Evolutionary conservation across 2,329 filamentous ascomycete genomes (phyloP).

Genomic region (Huntiella abstrusa): DNA sequence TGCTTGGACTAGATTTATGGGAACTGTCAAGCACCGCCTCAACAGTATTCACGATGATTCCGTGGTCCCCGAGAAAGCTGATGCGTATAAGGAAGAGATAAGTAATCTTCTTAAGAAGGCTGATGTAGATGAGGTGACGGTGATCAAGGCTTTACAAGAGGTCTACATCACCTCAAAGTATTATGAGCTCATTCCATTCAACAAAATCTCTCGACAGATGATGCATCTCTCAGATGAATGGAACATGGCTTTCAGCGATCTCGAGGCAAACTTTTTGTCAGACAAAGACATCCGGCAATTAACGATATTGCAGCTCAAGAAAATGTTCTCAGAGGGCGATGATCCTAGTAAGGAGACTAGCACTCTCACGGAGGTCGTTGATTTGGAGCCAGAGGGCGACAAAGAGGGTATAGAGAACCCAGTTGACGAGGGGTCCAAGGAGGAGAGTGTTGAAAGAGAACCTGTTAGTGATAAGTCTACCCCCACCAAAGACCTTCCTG

Average conservation of each 20-base stretch:
- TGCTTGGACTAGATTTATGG: conserved; percentile 69
- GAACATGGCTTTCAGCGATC: conserved; percentile 78
- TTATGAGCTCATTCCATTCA: conserved; percentile 90
- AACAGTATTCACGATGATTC: conserved; percentile 83
- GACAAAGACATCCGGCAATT: conserved; percentile 91
- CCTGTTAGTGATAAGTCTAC: not conserved
- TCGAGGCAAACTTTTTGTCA: conserved; percentile 83
- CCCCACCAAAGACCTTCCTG: too few species aligned
- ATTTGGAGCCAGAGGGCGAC: not conserved
- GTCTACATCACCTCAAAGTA: conserved; percentile 89
- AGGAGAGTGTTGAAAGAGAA: not conserved
- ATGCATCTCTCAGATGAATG: conserved; percentile 85
- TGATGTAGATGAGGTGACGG: conserved; percentile 59
- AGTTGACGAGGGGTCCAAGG: not conserved
- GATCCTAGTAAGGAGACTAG: conserved; percentile 66
- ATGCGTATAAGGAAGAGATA: conserved; percentile 65
- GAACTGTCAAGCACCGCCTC: conserved; percentile 65
- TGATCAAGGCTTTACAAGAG: conserved; percentile 64
- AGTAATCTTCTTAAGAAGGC: conserved; percentile 60
- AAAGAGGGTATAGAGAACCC: not conserved
- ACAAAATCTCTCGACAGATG: conserved; percentile 71
- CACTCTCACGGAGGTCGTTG: conserved; percentile 39
- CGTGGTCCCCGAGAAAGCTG: conserved; percentile 69
- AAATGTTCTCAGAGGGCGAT: conserved; percentile 62
- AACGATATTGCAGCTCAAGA: conserved; percentile 80